Base-by-base conservation (phyloP, 768 basidiomycete genomes). In the Agaricus sinodeliciosus region DNA sequence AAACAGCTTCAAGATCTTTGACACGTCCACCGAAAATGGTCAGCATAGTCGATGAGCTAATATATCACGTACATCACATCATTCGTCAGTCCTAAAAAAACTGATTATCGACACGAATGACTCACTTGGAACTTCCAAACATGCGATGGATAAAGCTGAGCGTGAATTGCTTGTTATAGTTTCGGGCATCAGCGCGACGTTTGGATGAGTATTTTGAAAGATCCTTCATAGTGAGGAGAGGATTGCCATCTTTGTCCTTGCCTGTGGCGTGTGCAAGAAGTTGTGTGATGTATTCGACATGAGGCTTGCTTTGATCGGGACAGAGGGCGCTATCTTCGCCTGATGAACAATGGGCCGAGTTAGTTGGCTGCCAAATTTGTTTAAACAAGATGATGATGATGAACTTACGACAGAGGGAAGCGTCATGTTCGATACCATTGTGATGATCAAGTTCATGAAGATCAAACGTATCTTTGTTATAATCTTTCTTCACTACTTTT, bases 341-440 rank as follows among this genome's bases (percentile, higher is more conserved):
- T 87, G 41, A 39, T 9, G 36, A 40, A 15, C 8, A 5, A 19
- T 40, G 31, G 31, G 31, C 2, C 31, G 11, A 31, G 31, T 31
- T 22, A 22, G 22, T 22, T 6, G n/a, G 22, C 9, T n/a, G 13
- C 28, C 12, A 25, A 15, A 15, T 19, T 13, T 3, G 31, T 15
- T 16, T 13, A 27, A n/a, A 25, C 16, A 31, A 44, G 22, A 12
- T 39, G 8, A n/a, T 19, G 22, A 12, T 39, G 8, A n/a, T 19
- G 22, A 74, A 74, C 79, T 43, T 63, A 84, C 84, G 74, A 13
- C 74, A 72, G 18, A 87, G 68, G 0, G 82, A 84, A 0, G 70
- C 83, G 59, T 87, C 84, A 58, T 87, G 84, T 57, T 87, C 85
- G 50, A 87, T 87, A 5, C 83, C 81, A 55, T 88, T 89, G 64